phyloP scores from a whole-genome alignment of 2,329 filamentous ascomycete species.

The Emericellopsis atlantica region DNA sequence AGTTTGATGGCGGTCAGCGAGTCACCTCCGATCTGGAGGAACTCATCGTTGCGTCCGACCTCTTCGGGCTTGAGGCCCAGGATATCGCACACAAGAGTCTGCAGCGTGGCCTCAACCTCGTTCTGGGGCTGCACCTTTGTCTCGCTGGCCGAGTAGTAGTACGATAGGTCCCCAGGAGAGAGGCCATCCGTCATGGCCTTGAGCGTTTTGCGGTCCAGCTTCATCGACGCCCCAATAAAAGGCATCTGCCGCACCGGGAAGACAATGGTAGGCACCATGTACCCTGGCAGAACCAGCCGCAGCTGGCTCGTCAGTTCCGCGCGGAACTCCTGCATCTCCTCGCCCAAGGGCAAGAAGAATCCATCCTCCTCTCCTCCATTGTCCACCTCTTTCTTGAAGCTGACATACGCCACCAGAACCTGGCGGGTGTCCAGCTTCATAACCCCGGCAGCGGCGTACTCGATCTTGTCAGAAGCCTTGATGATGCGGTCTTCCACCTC shows the following conservation, averaged over 20 bases:
- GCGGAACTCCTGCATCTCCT: not conserved
- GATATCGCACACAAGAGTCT: conserved; percentile 1
- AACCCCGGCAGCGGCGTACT: not conserved
- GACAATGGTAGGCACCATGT: conserved; percentile 6
- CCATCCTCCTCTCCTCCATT: not conserved
- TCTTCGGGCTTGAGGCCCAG: conserved; percentile 1
- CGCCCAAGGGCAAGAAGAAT: not conserved
- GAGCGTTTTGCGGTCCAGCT: conserved; percentile 6
- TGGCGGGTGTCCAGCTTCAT: not conserved
- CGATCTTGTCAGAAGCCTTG: not conserved
- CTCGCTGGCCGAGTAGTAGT: not conserved
- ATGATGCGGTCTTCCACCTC: conserved; percentile 15
- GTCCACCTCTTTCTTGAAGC: not conserved
- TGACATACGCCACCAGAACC: not conserved
- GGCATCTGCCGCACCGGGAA: conserved; percentile 4
- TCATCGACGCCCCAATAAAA: conserved; percentile 3
- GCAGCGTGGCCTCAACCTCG: not conserved
- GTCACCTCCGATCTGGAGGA: conserved; percentile 7
- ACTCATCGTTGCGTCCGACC: conserved; percentile 4
- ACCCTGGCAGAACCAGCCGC: conserved; percentile 2
- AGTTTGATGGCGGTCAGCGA: conserved; percentile 5
- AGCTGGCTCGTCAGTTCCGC: not conserved
- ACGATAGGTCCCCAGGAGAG: not conserved
- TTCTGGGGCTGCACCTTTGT: not conserved
- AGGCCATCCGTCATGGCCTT: not conserved